Evolutionary conservation across 208 protist species (phyloP), one percentile per base, ranked within the genome.

Genomic region (Trypanosoma scelopori): DNA sequence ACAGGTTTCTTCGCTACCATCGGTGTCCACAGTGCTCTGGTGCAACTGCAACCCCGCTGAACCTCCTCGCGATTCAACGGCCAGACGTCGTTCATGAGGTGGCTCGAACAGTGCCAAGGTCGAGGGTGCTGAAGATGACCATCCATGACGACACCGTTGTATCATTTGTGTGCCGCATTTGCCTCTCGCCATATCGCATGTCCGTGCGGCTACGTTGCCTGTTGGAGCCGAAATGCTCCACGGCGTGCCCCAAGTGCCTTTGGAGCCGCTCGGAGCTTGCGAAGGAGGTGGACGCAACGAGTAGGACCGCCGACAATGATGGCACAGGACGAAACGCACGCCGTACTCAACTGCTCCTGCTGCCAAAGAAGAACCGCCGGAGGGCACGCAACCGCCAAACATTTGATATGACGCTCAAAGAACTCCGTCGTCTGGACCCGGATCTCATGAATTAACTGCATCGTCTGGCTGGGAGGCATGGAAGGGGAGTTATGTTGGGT

Each of bases 231-330:
- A 37, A 37, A 25, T 76, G 75, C 9, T 59, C 51, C 9, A 71
- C 71, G 1, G 87, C 87, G n/a, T 93, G 87, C 47, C 76, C 82
- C 9, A 93, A 93, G 61, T 93, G 87, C 55, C 72, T 86, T 37
- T 65, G 81, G 16, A 78, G 16, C 55, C 55, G 55, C 9, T 58
- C 70, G 0, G 45, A 76, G 48, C 39, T 61, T 47, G 49, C 70
- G 22, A 48, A 55, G 47, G 64, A 76, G 43, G 47, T 76, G 47
- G 55, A n/a, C 57, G 37, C 74, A 71, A 37, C 32, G 9, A 37
- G 32, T 37, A 37, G 9, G 9, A 9, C 9, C 9, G 32, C 32
- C 9, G 32, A 3, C 9, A 37, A 37, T 37, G 32, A 37, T 3
- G 32, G 32, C 9, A 9, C 32, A 9, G 9, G 32, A 9, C 3